phyloP scores from a whole-genome alignment of 176 grass and related monocot genomes.

The Musa troglodytarum region DNA sequence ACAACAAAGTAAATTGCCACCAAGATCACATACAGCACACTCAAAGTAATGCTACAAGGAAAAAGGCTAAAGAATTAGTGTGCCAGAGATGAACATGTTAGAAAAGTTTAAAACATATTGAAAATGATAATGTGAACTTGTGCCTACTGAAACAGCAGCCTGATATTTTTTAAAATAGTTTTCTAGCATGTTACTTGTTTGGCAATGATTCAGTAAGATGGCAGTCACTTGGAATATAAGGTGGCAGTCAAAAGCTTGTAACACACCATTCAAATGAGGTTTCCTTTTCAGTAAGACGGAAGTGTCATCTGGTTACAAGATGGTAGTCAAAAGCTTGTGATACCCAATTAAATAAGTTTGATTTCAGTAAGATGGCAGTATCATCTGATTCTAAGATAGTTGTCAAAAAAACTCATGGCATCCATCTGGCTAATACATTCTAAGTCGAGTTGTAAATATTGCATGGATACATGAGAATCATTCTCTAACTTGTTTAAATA shows the following conservation, averaged over 20 bases:
- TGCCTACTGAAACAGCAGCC: background rate
- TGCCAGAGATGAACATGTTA: background rate
- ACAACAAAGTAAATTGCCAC: constrained; percentile 90
- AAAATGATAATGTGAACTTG: background rate
- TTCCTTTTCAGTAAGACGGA: background rate
- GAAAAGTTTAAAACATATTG: background rate
- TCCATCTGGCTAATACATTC: no score
- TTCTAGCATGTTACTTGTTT: background rate
- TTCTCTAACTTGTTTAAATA: no score
- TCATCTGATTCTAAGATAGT: no score
- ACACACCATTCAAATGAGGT: background rate
- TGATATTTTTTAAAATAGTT: background rate
- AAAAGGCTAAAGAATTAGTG: background rate
- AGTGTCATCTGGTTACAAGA: background rate
- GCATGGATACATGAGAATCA: no score
- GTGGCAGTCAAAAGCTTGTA: background rate
- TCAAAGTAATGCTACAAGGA: constrained; percentile 84
- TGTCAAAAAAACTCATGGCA: no score
- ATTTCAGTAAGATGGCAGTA: no score
- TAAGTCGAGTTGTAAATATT: no score
- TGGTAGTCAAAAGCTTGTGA: no score
- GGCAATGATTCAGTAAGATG: background rate
- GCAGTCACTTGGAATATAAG: background rate
- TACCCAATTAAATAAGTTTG: no score
- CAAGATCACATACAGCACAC: constrained; percentile 87